phyloP scores from a whole-genome alignment of 139 green algal species.

The Choricystis sp. region DNA sequence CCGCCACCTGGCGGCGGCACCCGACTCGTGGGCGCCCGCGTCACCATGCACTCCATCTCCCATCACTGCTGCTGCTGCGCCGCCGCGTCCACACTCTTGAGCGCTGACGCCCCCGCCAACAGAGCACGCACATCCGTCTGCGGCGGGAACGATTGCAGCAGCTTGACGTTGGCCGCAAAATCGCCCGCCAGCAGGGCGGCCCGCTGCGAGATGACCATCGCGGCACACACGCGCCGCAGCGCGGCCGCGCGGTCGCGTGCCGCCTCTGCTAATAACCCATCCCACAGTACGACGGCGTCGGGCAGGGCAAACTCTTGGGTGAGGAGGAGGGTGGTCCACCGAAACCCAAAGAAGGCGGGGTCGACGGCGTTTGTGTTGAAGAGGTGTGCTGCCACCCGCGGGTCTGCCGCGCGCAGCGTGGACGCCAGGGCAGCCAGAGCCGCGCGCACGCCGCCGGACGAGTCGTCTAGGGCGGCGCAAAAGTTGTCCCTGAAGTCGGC shows the following conservation, averaged over 20 bases:
- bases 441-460: neutral
- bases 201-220: constrained; percentile 66
- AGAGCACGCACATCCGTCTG: constrained; percentile 32
- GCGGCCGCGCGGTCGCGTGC: constrained; percentile 32
- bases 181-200: constrained; percentile 56
- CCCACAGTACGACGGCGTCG: constrained; percentile 73
- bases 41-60: too few relatives aligned
- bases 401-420: constrained; percentile 3
- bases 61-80: too few relatives aligned
- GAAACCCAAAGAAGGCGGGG: constrained; percentile 86
- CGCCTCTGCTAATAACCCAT: constrained; percentile 54
- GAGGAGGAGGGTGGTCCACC: constrained; percentile 81
- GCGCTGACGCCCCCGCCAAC: too few relatives aligned
- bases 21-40: too few relatives aligned
- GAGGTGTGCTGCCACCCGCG: constrained; percentile 4
- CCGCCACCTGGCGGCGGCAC: too few relatives aligned
- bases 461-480: constrained; percentile 57
- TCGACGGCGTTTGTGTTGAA: constrained; percentile 25
- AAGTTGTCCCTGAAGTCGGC: constrained; percentile 83
- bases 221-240: constrained; percentile 65
- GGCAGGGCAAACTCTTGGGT: constrained; percentile 79
- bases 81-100: too few relatives aligned
- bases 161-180: constrained; percentile 79
- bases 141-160: constrained; percentile 73
- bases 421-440: neutral